phyloP scores from a whole-genome alignment of 768 basidiomycete species.

The Cystobasidium ongulense region DNA sequence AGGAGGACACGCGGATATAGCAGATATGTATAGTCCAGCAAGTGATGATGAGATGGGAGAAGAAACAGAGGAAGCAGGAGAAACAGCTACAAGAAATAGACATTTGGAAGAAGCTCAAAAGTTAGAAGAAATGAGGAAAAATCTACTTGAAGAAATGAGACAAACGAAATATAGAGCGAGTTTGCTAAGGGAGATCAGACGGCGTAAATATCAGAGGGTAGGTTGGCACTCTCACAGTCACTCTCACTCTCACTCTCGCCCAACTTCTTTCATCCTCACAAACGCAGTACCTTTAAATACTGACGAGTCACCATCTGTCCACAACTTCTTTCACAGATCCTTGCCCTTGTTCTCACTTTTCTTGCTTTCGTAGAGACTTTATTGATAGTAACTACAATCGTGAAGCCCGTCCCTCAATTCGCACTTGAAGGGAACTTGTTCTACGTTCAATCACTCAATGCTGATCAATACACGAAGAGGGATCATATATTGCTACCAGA shows the following conservation, averaged over 20 bases:
- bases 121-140: neutral
- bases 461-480: neutral
- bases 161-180: neutral
- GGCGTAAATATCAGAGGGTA: neutral
- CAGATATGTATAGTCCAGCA: too few species aligned
- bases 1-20: too few species aligned
- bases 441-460: neutral
- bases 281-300: too few species aligned
- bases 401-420: conserved; percentile 14
- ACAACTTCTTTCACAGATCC: neutral
- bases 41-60: too few species aligned
- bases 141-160: neutral
- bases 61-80: too few species aligned
- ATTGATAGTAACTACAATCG: neutral
- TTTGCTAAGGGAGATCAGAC: neutral
- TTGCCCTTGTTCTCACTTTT: neutral
- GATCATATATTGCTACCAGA: neutral
- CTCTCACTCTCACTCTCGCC: too few species aligned
- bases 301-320: neutral
- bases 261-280: too few species aligned
- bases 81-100: neutral
- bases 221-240: neutral
- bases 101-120: neutral
- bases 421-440: neutral
- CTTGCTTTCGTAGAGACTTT: neutral